Percentiles rank a stretch among this genome's conserved stretches.
Evolutionary conservation across 129 eudicot genomes (phyloP).

Genomic region (carrot (Daucus carota)): DNA sequence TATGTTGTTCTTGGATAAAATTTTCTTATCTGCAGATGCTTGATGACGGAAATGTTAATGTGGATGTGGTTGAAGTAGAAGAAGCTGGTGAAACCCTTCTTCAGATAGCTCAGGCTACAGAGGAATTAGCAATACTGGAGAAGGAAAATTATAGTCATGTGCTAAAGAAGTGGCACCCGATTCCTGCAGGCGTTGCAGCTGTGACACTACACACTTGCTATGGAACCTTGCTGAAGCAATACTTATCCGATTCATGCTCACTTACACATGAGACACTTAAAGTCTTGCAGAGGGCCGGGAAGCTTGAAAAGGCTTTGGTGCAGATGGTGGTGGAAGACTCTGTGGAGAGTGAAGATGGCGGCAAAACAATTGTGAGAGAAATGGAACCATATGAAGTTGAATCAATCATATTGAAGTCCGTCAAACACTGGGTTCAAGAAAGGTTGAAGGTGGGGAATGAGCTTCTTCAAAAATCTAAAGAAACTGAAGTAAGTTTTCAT

Average conservation of each 20-base stretch:
- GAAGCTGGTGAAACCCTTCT: conserved; percentile 48
- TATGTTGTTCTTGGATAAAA: not conserved
- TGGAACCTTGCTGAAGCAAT: conserved; percentile 61
- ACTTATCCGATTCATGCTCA: conserved; percentile 41
- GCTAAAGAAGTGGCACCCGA: conserved; percentile 81
- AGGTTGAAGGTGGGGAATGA: conserved; percentile 51
- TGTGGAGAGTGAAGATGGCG: conserved; percentile 79
- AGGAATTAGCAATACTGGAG: conserved; percentile 66
- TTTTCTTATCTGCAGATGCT: conserved; percentile 32
- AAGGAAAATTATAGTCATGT: conserved; percentile 43
- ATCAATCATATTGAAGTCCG: conserved; percentile 40
- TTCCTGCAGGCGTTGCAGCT: conserved; percentile 87
- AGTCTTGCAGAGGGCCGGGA: conserved; percentile 73
- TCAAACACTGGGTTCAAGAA: conserved; percentile 63
- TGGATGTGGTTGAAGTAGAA: conserved; percentile 29
- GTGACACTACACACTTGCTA: conserved; percentile 78
- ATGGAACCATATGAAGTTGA: conserved; percentile 88
- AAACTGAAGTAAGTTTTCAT: conserved; percentile 60
- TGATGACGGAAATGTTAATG: conserved; percentile 31
- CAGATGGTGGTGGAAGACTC: conserved; percentile 90
- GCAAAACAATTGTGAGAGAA: conserved; percentile 54
- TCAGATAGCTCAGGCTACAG: conserved; percentile 54
- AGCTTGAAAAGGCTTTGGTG: conserved; percentile 70
- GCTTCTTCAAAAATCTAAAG: conserved; percentile 54
- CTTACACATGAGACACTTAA: conserved; percentile 43